Conservation (phyloP, 805 yeast genomes). For the Monosporozyma siamensis region DNA sequence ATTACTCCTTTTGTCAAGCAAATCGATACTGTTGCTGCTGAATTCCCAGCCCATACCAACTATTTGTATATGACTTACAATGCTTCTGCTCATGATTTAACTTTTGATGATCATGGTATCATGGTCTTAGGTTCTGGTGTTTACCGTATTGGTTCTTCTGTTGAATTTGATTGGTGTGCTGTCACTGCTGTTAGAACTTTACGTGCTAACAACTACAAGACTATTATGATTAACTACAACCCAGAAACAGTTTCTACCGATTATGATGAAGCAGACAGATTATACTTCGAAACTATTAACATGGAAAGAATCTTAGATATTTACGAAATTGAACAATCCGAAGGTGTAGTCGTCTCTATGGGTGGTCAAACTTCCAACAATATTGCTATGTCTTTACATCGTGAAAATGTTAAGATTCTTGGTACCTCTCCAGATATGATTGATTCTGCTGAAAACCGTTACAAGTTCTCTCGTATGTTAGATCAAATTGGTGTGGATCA, state of each 20-base stretch:
- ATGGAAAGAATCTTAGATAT: constrained; percentile 91
- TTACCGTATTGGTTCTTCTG: constrained; percentile 97
- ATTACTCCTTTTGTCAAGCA: constrained; percentile 89
- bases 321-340: constrained; percentile 80
- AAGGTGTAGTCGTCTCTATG: constrained; percentile 93
- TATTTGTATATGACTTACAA: constrained; percentile 91
- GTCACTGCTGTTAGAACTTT: constrained; percentile 92
- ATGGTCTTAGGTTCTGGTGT: constrained; percentile 98
- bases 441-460: constrained; percentile 96
- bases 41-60: constrained; percentile 94
- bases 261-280: constrained; percentile 94
- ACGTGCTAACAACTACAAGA: constrained; percentile 76
- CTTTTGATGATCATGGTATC: constrained; percentile 86
- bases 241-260: constrained; percentile 99
- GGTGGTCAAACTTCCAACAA: constrained; percentile 99
- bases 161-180: constrained; percentile 99
- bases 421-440: constrained; percentile 99
- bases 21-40: constrained; percentile 98
- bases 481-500: constrained; percentile 96
- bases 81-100: constrained; percentile 78
- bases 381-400: constrained; percentile 84
- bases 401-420: constrained; percentile 88
- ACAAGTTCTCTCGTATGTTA: constrained; percentile 94
- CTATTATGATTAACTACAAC: constrained; percentile 94
- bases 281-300: constrained; percentile 91